A percentile compares a stretch with the other conserved stretches of the same genome.
phyloP scores from a whole-genome alignment of 2,329 filamentous ascomycete genomes.

The Venturia aucupariae region DNA sequence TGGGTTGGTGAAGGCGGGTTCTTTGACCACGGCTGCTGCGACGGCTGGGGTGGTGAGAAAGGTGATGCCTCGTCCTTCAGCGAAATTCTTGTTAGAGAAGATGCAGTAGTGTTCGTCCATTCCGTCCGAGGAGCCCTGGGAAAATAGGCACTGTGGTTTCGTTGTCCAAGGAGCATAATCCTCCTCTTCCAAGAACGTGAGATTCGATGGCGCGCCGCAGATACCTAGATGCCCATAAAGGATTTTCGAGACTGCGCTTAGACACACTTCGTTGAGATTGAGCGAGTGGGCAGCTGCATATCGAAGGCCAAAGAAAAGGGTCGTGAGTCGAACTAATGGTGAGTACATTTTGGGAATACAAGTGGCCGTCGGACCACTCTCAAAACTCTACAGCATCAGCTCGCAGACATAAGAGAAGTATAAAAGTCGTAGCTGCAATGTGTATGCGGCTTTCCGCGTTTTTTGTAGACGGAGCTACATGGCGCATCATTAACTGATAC shows the following conservation, averaged over 20 bases:
- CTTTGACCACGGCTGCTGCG: background rate
- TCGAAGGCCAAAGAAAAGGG: background rate
- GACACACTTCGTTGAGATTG: conserved; percentile 8
- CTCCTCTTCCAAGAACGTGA: background rate
- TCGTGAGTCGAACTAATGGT: background rate
- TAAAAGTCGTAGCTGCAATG: no score
- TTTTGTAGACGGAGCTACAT: no score
- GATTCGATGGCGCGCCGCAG: conserved; percentile 1
- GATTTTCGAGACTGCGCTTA: background rate
- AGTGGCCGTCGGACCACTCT: background rate
- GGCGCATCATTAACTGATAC: no score
- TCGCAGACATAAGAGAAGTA: no score
- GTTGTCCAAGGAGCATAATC: conserved; percentile 7
- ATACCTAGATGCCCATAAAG: conserved; percentile 5
- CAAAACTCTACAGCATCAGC: no score
- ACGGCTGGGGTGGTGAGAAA: conserved; percentile 8
- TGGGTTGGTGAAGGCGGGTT: conserved; percentile 9
- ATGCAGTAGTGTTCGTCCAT: conserved; percentile 9
- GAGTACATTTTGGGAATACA: background rate
- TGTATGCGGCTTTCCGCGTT: no score
- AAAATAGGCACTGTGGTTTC: background rate
- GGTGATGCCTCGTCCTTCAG: conserved; percentile 13
- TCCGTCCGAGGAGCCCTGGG: background rate
- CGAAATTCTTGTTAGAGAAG: conserved; percentile 12
- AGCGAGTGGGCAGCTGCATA: background rate